These are phyloP conservation scores for Myriangium duriaei DNA, from an alignment of 2,329 filamentous ascomycete species.

Conservation along the genomic window DNA sequence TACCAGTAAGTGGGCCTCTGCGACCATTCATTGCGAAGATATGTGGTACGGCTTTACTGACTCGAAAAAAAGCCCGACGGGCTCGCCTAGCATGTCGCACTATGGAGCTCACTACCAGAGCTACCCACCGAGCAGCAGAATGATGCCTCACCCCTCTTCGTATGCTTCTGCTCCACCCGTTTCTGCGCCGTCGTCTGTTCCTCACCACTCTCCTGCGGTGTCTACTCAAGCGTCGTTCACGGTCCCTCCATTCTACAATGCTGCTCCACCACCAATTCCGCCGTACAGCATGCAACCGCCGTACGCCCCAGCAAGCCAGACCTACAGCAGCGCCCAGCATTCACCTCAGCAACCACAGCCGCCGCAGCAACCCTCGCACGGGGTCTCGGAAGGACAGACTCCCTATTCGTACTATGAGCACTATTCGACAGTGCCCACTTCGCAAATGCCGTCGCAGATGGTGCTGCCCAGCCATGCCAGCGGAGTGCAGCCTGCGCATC, in stretches of 20 bases:
- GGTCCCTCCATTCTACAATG: conserved; percentile 3
- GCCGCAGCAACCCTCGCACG: background rate
- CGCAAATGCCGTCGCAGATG: conserved; percentile 24
- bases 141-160: background rate
- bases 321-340: background rate
- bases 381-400: background rate
- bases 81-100: background rate
- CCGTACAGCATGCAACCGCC: conserved; percentile 6
- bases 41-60: too few relatives aligned
- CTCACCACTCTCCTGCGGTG: background rate
- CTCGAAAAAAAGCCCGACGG: background rate
- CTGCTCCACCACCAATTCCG: conserved; percentile 3
- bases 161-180: background rate
- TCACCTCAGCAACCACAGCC: background rate
- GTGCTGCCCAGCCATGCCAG: conserved; percentile 11
- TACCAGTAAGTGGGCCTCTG: background rate
- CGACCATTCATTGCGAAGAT: too few relatives aligned
- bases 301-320: conserved; percentile 2
- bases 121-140: background rate
- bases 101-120: background rate
- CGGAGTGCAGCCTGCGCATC: background rate
- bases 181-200: background rate
- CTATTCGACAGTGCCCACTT: background rate
- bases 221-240: background rate
- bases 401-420: background rate